phyloP scores from a whole-genome alignment of 2,329 filamentous ascomycete species.

The Teratosphaeria epicoccoides region DNA sequence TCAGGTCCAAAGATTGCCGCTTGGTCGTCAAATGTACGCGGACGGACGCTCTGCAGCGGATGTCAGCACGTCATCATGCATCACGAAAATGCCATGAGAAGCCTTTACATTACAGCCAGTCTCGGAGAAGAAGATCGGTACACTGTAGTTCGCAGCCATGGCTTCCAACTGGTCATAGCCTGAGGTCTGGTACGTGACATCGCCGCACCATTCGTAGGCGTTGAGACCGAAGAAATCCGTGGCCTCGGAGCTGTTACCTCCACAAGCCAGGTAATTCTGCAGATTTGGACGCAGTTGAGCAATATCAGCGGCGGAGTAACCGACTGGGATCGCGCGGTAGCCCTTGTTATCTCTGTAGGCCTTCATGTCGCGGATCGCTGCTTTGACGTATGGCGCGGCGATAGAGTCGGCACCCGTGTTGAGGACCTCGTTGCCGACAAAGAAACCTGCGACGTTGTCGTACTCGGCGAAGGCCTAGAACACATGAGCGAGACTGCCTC shows the following conservation, averaged over 20 bases:
- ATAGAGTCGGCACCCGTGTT: slow-evolving; percentile 45
- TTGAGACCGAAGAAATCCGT: slow-evolving; percentile 81
- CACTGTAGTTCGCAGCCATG: slow-evolving; percentile 62
- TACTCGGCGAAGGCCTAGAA: slow-evolving; percentile 52
- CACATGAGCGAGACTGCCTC: background rate
- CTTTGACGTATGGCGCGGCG: slow-evolving; percentile 74
- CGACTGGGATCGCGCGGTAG: slow-evolving; percentile 72
- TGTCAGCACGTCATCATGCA: slow-evolving; percentile 19
- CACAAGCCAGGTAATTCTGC: slow-evolving; percentile 69
- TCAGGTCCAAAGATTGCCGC: slow-evolving; percentile 61
- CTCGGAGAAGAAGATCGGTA: slow-evolving; percentile 77
- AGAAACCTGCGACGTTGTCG: slow-evolving; percentile 73
- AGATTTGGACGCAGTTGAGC: slow-evolving; percentile 55
- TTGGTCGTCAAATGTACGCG: slow-evolving; percentile 61
- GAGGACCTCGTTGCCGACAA: slow-evolving; percentile 80
- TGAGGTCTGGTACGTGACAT: slow-evolving; percentile 45
- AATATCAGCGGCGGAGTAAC: slow-evolving; percentile 82
- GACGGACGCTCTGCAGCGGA: slow-evolving; percentile 17
- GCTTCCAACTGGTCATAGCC: slow-evolving; percentile 61
- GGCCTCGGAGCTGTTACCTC: slow-evolving; percentile 54
- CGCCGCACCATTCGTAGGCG: slow-evolving; percentile 51
- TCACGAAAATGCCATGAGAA: background rate
- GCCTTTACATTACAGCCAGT: slow-evolving; percentile 62
- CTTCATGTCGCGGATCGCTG: slow-evolving; percentile 72
- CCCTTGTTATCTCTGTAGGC: slow-evolving; percentile 63